These are phyloP conservation scores for Capronia americana DNA, from an alignment of 2,329 filamentous ascomycete genomes.

Conservation along the genomic window DNA sequence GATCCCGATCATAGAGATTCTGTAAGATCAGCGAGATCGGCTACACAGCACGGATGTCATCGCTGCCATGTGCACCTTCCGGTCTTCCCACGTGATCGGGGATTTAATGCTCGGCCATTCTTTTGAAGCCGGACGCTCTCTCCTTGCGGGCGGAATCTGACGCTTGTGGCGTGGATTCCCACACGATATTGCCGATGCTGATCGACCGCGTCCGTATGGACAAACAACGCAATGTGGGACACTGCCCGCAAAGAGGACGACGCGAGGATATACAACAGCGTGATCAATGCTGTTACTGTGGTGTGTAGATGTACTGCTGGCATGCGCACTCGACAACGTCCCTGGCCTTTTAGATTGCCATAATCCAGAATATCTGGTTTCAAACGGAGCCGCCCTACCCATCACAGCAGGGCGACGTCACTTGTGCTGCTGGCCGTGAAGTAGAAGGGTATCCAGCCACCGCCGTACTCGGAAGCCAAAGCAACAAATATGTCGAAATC, in stretches of 20 bases:
- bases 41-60: conserved; percentile 1
- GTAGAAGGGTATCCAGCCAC: not conserved
- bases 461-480: not conserved
- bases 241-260: not conserved
- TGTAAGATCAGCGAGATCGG: conserved; percentile 12
- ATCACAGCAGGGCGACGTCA: not conserved
- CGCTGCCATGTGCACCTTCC: not conserved
- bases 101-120: conserved; percentile 16
- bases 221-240: conserved; percentile 6
- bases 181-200: conserved; percentile 13
- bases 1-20: conserved; percentile 1
- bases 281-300: not conserved
- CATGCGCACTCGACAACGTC: not conserved
- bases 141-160: not conserved
- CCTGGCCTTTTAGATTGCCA: not conserved
- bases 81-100: conserved; percentile 17
- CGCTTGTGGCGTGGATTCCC: not conserved
- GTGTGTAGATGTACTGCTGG: not conserved
- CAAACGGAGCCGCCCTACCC: not conserved
- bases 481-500: conserved; percentile 23
- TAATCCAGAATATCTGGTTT: not conserved
- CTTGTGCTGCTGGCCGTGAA: not conserved
- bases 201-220: not conserved
- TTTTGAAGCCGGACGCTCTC: conserved; percentile 24
- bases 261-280: conserved; percentile 9